Base-by-base conservation (phyloP, 164 flowering plant genomes). In the Amborella trichopoda region DNA sequence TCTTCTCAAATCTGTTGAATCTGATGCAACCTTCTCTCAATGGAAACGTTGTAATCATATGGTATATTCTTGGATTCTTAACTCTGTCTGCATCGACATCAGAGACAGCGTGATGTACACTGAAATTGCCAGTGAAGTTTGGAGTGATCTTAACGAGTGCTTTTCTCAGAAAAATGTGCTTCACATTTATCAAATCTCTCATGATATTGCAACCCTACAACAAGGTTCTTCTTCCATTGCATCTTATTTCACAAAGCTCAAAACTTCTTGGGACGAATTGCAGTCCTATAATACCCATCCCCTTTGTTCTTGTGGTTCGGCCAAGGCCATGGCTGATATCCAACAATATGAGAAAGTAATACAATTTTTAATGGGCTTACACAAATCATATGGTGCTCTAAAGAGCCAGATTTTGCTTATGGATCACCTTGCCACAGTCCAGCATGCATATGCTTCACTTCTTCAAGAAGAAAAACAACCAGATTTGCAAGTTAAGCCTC, bases 191-290 rank as follows among this genome's bases (percentile, higher is more conserved):
- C 51, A 48, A 22, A 30, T 48, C 26, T 18, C 21, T 11, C 20
- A 22, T 5, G 10, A 14, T 3, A 30, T 48, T 13, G 10, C 26
- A 11, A 13, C 16, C 1, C 26, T 48, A 14, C 5, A 5, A 3
- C 51, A 48, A 14, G 26, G 33, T 2, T 10, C 17, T 6, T 19
- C 8, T 8, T 48, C 25, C 5, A 26, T 48, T 6, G 19, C 22
- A 2, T 3, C 18, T 20, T 48, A 48, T 33, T 33, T 30, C 40
- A 48, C 51, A 6, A 48, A 32, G n/a, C n/a, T 48, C 5, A 41
- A 41, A 1, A 14, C 17, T 11, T 48, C 21, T 21, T 48, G 26
- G 40, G 51, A 48, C 5, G 51, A 48, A 23, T 18, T 32, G 11
- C 10, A 2, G 0, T 10, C 21, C 6, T 20, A 41, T 41, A 4